Evolutionary conservation across 345 rosid species (phyloP).

Genomic region (Limnanthes douglasii): DNA sequence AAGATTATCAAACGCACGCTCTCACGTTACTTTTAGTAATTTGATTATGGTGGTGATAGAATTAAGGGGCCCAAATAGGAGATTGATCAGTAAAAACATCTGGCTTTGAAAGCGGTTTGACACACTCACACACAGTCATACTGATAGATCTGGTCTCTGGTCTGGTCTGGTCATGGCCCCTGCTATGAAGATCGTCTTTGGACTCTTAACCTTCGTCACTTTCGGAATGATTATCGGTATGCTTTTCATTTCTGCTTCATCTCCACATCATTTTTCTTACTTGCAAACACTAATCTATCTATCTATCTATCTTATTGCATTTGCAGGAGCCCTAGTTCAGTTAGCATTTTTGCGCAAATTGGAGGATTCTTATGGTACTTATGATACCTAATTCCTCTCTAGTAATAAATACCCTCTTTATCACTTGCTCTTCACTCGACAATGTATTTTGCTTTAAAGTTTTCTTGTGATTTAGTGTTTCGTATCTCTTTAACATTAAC

Average conservation of each 20-base stretch:
- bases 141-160: neutral
- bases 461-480: neutral
- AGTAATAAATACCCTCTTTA: neutral
- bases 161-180: conserved; percentile 33
- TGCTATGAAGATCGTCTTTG: conserved; percentile 58
- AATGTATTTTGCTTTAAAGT: neutral
- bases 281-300: neutral
- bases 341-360: conserved; percentile 56
- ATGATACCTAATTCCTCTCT: no score
- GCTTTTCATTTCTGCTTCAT: neutral
- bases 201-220: conserved; percentile 75
- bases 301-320: conserved; percentile 4
- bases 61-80: no score
- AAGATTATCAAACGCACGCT: no score
- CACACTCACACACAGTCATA: no score
- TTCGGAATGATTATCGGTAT: conserved; percentile 86
- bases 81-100: no score
- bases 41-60: no score
- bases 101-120: no score
- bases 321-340: conserved; percentile 79
- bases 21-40: no score
- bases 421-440: neutral
- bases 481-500: conserved; percentile 3
- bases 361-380: conserved; percentile 69
- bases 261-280: neutral